Evolutionary conservation across 495 filamentous ascomycete species (phyloP), one percentile per base, ranked within the genome.

Genomic region (Aspergillus leporis): DNA sequence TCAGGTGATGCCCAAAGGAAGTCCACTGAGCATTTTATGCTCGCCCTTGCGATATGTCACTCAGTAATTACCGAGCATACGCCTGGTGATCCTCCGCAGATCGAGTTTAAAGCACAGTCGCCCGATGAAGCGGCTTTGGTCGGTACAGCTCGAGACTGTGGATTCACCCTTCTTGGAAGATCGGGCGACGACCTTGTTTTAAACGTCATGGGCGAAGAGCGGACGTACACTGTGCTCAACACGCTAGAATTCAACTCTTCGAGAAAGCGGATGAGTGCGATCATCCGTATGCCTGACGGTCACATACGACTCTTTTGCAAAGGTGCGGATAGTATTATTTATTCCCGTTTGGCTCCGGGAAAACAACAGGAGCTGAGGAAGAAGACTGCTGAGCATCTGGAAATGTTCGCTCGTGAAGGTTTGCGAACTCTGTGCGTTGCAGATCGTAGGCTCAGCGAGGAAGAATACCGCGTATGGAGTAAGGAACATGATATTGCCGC

Each of bases 181-280:
- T 81, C 87, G 3, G 78, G 79, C 50, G 89, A 94, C 58, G 88
- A 89, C 36, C 88, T 99, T 55, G 83, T 88, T 43, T 51, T 99
- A 59, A 97, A 96, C 63, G 79, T 96, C 30, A 84, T 94, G 80
- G 95, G 95, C 47, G 81, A 90, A 65, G 90, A 97, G 59, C 81
- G 80, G 56, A 85, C 90, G 45, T 99, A 90, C 67, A 87, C 85
- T 10, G 90, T 99, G 21, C 82, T 99, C 38, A 98, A 96, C 71
- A 96, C 90, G 5, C 84, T 99, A 40, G 95, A 99, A 69, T 99
- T 99, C 79, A 98, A 98, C 74, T 98, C 94, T 4, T 88, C 90
- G 8, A 82, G 95, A 64, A 99, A 99, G 73, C 86, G 95, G 56
- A 99, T 99, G 95, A 98, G 95, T 73, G 89, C 94, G 1, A 97